A percentile compares a stretch with the other conserved stretches of the same genome.
Evolutionary conservation across 352 stramenopile genomes (phyloP).

Genomic region (Phytophthora nicotianae): DNA sequence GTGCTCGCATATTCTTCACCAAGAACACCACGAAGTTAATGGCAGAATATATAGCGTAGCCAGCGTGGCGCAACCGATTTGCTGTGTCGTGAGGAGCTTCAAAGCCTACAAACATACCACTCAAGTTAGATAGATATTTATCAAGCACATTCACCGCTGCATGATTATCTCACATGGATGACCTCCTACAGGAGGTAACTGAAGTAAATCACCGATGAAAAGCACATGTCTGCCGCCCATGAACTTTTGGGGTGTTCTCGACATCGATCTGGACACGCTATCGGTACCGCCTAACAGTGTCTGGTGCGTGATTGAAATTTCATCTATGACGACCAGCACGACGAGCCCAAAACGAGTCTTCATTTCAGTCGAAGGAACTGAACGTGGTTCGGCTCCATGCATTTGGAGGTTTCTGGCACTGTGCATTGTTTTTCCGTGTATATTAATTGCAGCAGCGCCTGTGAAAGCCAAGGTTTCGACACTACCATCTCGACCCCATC

Average conservation of each 20-base stretch:
- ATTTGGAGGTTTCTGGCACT: constrained; percentile 5
- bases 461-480: constrained; percentile 13
- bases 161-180: constrained; percentile 10
- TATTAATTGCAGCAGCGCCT: constrained; percentile 11
- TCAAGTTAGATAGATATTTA: not conserved
- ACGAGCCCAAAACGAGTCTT: constrained; percentile 19
- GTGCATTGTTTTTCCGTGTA: constrained; percentile 16
- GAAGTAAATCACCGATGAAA: constrained; percentile 28
- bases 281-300: constrained; percentile 25
- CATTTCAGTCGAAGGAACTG: constrained; percentile 21
- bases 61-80: not conserved
- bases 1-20: constrained; percentile 6
- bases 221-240: constrained; percentile 38
- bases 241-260: not conserved
- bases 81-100: not conserved
- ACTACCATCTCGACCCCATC: not conserved
- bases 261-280: constrained; percentile 5
- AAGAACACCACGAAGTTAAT: constrained; percentile 15
- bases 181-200: constrained; percentile 25
- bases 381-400: not conserved
- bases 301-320: constrained; percentile 37
- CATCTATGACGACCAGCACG: constrained; percentile 25
- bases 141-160: not conserved
- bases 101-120: not conserved
- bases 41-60: not conserved